Percentiles rank a stretch among this genome's conserved stretches.
Conservation (phyloP, 768 basidiomycete genomes). For the Sarcodon aspratus region DNA sequence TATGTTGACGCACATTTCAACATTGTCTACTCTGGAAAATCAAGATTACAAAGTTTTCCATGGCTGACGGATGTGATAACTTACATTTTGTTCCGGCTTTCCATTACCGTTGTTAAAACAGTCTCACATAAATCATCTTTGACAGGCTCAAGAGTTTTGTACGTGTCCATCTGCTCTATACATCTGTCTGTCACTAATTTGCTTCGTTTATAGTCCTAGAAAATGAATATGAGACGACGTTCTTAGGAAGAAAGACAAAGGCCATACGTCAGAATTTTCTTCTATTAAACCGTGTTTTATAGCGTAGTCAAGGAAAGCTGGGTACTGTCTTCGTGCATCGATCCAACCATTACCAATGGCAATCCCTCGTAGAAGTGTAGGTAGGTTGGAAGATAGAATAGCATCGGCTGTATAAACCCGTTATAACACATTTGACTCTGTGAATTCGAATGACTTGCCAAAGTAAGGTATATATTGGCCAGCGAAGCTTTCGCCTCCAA, state of each 20-base stretch:
- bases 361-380: conserved; percentile 58
- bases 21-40: conserved; percentile 46
- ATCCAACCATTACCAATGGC: conserved; percentile 99
- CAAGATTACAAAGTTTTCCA: neutral
- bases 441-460: conserved; percentile 31
- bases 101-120: conserved; percentile 37
- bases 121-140: conserved; percentile 43
- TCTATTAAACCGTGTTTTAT: conserved; percentile 72
- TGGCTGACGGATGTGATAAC: conserved; percentile 5
- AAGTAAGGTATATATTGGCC: conserved; percentile 98
- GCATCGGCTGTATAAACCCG: conserved; percentile 48
- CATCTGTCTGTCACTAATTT: conserved; percentile 54
- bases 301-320: conserved; percentile 80
- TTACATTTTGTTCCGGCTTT: conserved; percentile 28
- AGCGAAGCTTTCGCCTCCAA: conserved; percentile 94
- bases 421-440: neutral
- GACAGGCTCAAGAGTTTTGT: conserved; percentile 39
- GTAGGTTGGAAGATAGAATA: conserved; percentile 49
- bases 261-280: conserved; percentile 50
- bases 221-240: neutral
- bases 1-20: conserved; percentile 78
- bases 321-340: conserved; percentile 80
- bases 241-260: neutral
- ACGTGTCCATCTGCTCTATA: conserved; percentile 29
- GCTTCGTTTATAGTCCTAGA: conserved; percentile 48